phyloP scores from a whole-genome alignment of 805 yeast species.

The Wickerhamiella sergipiensis region DNA sequence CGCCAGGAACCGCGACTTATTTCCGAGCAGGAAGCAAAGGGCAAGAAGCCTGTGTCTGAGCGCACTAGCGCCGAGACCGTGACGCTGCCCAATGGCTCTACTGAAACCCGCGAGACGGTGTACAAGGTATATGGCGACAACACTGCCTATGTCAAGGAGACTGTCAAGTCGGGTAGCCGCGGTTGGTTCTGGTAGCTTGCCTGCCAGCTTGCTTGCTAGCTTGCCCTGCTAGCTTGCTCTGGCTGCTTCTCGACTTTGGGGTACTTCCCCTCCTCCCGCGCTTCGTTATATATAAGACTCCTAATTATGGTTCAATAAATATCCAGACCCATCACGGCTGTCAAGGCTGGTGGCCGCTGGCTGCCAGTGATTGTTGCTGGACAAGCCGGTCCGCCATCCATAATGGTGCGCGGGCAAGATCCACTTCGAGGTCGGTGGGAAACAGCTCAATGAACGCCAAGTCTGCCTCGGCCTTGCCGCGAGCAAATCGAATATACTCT shows the following conservation, averaged over 20 bases:
- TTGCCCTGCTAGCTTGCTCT: neutral
- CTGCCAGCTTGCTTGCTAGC: neutral
- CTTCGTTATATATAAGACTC: too few relatives aligned
- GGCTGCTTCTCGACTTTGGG: too few relatives aligned
- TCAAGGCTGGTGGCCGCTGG: neutral
- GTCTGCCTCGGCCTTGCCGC: slow-evolving; percentile 88
- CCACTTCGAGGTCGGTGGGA: slow-evolving; percentile 44
- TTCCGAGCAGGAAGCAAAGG: slow-evolving; percentile 19
- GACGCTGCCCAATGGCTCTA: slow-evolving; percentile 20
- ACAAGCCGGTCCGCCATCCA: slow-evolving; percentile 33
- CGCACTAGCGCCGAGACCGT: slow-evolving; percentile 16
- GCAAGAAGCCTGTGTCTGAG: slow-evolving; percentile 20
- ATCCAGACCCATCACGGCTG: neutral
- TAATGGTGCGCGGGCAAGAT: slow-evolving; percentile 39
- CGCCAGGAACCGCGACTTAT: slow-evolving; percentile 8
- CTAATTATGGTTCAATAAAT: too few relatives aligned
- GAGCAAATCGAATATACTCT: slow-evolving; percentile 84
- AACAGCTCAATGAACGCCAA: slow-evolving; percentile 68
- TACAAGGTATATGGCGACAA: slow-evolving; percentile 25
- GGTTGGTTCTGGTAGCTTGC: neutral
- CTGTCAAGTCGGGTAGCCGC: neutral
- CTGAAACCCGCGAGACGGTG: slow-evolving; percentile 19
- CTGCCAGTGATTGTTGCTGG: slow-evolving; percentile 6
- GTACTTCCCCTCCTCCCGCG: too few relatives aligned
- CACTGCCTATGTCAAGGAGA: slow-evolving; percentile 12